These are phyloP conservation scores for Porpolomopsis calyptriformis DNA, from an alignment of 768 basidiomycete genomes.

Conservation along the genomic window DNA sequence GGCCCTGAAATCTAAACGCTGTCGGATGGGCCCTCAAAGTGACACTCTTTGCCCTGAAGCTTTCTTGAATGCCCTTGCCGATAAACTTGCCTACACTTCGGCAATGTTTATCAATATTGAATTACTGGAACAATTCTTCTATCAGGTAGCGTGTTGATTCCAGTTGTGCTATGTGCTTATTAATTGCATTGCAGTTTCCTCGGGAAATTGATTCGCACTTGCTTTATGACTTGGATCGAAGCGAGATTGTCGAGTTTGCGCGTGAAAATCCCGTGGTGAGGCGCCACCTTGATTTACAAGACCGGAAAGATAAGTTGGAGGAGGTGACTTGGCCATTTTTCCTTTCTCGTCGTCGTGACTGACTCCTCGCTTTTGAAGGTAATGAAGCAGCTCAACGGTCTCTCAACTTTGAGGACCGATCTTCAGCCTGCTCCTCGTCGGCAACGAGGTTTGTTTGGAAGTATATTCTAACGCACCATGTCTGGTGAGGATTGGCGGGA, in stretches of 20 bases:
- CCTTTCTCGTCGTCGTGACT: background rate
- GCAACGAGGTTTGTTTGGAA: conserved; percentile 69
- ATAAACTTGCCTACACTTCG: conserved; percentile 92
- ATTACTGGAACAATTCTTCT: conserved; percentile 96
- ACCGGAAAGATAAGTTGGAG: conserved; percentile 94
- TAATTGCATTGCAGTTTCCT: conserved; percentile 57
- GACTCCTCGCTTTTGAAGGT: conserved; percentile 37
- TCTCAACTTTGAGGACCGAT: conserved; percentile 82
- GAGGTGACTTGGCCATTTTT: conserved; percentile 41
- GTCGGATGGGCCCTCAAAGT: conserved; percentile 77
- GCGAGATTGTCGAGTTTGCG: conserved; percentile 84
- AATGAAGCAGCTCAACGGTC: conserved; percentile 89
- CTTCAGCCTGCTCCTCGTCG: conserved; percentile 63
- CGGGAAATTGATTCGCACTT: conserved; percentile 93
- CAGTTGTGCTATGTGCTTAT: conserved; percentile 2
- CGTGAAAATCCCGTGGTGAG: conserved; percentile 88
- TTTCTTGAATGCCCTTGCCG: conserved; percentile 92
- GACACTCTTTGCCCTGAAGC: conserved; percentile 92
- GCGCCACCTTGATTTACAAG: conserved; percentile 86
- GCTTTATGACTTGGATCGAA: conserved; percentile 85
- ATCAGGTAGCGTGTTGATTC: conserved; percentile 56
- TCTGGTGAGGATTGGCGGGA: background rate
- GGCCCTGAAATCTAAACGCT: conserved; percentile 83
- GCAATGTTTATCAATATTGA: conserved; percentile 99
- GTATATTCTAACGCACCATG: conserved; percentile 44